Evolutionary conservation across 371 early-diverging fungal genomes (phyloP).

Genomic region (Mucor mucedo): DNA sequence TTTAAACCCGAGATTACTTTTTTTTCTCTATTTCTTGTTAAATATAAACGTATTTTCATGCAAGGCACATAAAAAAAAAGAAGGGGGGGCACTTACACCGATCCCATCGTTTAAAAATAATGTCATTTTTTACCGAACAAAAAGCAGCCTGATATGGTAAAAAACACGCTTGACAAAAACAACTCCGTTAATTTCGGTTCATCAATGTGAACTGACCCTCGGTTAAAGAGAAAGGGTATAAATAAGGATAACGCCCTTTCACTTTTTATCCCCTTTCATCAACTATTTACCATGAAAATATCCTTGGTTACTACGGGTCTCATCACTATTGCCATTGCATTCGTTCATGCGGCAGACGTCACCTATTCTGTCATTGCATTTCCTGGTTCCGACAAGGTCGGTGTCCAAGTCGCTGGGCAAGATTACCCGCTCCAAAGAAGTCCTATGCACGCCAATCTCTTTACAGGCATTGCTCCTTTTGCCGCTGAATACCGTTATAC

Average conservation of each 20-base stretch:
- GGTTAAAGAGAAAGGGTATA: background rate
- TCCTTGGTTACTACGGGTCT: slow-evolving; percentile 5
- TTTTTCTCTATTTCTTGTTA: too few species aligned
- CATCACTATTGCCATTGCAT: slow-evolving; percentile 8
- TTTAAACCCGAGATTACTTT: too few species aligned
- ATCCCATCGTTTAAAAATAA: too few species aligned
- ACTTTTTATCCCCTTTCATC: background rate
- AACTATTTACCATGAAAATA: slow-evolving; percentile 5
- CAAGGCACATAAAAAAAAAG: too few species aligned
- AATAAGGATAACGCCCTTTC: background rate
- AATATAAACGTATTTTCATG: too few species aligned
- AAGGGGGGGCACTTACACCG: too few species aligned
- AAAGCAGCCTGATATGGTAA: too few species aligned
- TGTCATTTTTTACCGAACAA: too few species aligned
- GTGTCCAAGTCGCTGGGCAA: slow-evolving; percentile 33
- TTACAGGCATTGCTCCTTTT: slow-evolving; percentile 38
- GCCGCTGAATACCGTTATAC: slow-evolving; percentile 39
- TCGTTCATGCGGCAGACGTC: slow-evolving; percentile 31
- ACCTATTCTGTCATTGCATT: slow-evolving; percentile 47
- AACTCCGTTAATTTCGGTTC: too few species aligned
- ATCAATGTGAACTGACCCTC: too few species aligned
- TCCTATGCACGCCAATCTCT: slow-evolving; percentile 25
- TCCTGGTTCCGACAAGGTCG: slow-evolving; percentile 32
- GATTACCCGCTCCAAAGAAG: slow-evolving; percentile 28
- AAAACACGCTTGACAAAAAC: too few species aligned